phyloP scores from a whole-genome alignment of 768 basidiomycete species.

The Gyrodon lividus region DNA sequence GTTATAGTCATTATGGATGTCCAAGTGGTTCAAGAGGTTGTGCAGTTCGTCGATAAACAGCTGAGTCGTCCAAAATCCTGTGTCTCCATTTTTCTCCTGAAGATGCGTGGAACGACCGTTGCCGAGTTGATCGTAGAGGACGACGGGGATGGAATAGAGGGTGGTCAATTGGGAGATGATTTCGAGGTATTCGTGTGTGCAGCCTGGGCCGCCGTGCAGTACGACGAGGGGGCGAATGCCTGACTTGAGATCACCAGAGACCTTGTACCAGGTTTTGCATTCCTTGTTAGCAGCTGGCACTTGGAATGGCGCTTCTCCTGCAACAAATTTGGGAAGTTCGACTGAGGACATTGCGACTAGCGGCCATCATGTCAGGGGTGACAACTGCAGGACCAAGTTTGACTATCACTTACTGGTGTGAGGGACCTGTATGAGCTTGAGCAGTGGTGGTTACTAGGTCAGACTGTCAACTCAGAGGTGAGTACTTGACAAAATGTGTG shows the following conservation, averaged over 20 bases:
- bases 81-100: constrained; percentile 43
- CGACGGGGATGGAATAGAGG: constrained; percentile 41
- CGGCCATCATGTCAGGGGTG: not conserved
- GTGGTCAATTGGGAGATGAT: constrained; percentile 38
- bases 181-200: constrained; percentile 41
- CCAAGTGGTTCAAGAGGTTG: constrained; percentile 44
- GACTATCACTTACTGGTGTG: not conserved
- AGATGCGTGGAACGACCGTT: constrained; percentile 55
- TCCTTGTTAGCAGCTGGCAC: constrained; percentile 30
- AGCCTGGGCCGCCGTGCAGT: constrained; percentile 57
- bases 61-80: constrained; percentile 47
- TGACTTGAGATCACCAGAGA: constrained; percentile 43
- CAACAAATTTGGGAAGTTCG: constrained; percentile 24
- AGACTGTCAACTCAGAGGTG: not conserved
- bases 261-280: constrained; percentile 51
- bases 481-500: not conserved
- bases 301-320: constrained; percentile 30
- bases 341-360: constrained; percentile 25
- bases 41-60: constrained; percentile 54
- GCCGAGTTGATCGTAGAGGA: constrained; percentile 59
- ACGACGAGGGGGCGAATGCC: constrained; percentile 43
- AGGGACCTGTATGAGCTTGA: too few species aligned
- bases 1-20: constrained; percentile 42
- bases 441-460: not conserved
- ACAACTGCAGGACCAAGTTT: not conserved